phyloP scores from a whole-genome alignment of 495 filamentous ascomycete species.

The Parathielavia appendiculata region DNA sequence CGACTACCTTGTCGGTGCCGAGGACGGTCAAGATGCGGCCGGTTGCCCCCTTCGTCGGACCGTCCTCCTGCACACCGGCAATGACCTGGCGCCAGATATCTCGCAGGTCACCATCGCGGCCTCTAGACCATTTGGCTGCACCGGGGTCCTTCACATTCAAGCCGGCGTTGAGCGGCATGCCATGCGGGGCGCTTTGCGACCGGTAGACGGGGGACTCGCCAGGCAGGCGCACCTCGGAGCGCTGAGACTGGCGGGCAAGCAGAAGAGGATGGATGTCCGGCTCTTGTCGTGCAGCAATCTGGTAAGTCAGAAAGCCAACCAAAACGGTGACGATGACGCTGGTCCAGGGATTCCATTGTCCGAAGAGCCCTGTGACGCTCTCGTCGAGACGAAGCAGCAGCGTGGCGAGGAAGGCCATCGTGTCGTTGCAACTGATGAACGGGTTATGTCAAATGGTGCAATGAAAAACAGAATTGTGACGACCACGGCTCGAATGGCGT shows the following conservation, averaged over 20 bases:
- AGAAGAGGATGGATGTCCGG: conserved; percentile 90
- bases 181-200: conserved; percentile 73
- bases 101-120: conserved; percentile 82
- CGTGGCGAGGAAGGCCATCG: conserved; percentile 37
- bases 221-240: conserved; percentile 71
- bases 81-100: conserved; percentile 85
- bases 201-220: conserved; percentile 81
- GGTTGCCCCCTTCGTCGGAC: conserved; percentile 52
- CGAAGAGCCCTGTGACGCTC: conserved; percentile 59
- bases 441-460: background rate
- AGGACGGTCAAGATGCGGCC: conserved; percentile 77
- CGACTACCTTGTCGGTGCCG: conserved; percentile 64
- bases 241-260: conserved; percentile 74
- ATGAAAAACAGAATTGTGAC: background rate
- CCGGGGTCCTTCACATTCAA: conserved; percentile 81
- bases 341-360: conserved; percentile 74
- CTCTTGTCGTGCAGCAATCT: conserved; percentile 49
- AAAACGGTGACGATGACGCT: conserved; percentile 59
- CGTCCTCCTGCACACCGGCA: conserved; percentile 56
- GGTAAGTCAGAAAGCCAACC: conserved; percentile 50
- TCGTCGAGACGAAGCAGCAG: conserved; percentile 60
- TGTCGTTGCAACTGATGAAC: background rate
- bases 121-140: conserved; percentile 72
- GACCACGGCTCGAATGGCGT: background rate
- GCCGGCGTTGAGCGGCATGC: conserved; percentile 74